Evolutionary conservation across 148 eudicot genomes (phyloP).

Genomic region (Fagopyrum homotropicum): DNA sequence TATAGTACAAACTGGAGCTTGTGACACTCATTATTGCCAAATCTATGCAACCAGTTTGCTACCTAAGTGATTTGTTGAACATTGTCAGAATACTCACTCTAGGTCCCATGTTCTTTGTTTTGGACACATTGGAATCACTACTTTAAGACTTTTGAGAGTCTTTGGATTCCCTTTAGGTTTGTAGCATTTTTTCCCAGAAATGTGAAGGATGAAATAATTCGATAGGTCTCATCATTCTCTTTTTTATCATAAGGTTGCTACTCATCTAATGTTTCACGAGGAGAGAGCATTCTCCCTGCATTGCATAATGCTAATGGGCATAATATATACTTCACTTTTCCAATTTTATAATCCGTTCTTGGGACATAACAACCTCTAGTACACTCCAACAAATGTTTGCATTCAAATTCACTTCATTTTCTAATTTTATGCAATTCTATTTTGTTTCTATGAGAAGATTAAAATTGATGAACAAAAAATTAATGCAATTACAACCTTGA

Average conservation of each 20-base stretch:
- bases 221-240: not conserved
- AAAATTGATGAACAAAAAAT: not conserved
- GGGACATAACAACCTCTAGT: not conserved
- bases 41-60: not conserved
- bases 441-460: not conserved
- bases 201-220: not conserved
- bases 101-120: not conserved
- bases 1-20: not conserved
- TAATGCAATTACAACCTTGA: not conserved
- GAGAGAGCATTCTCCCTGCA: not conserved
- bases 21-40: not conserved
- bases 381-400: not conserved
- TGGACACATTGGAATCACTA: slow-evolving; percentile 4
- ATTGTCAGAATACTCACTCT: not conserved
- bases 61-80: not conserved
- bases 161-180: not conserved
- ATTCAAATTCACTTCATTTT: not conserved
- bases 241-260: not conserved
- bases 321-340: not conserved
- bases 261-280: not conserved
- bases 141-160: not conserved
- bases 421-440: not conserved
- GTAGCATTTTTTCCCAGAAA: not conserved
- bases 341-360: not conserved
- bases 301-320: not conserved